phyloP scores from a whole-genome alignment of 2,329 filamentous ascomycete genomes.

The Macroventuria anomochaeta region DNA sequence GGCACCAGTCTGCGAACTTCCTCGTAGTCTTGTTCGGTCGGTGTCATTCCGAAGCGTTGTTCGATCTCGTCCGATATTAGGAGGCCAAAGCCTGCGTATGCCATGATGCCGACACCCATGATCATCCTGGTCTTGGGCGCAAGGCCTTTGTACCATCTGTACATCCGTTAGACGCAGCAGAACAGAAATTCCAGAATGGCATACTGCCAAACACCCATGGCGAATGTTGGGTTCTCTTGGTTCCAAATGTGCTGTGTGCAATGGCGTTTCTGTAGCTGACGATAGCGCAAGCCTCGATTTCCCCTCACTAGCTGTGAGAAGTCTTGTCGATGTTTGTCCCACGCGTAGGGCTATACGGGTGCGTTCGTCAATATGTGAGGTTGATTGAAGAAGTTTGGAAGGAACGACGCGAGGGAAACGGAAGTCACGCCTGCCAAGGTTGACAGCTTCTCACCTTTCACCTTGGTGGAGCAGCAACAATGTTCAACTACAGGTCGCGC shows the following conservation, averaged over 20 bases:
- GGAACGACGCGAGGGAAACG: background rate
- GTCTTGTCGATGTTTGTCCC: too few relatives aligned
- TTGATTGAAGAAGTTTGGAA: background rate
- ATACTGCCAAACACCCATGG: slow-evolving; percentile 49
- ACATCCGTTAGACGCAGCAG: slow-evolving; percentile 3
- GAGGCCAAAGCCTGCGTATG: slow-evolving; percentile 77
- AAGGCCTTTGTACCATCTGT: slow-evolving; percentile 69
- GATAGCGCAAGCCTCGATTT: background rate
- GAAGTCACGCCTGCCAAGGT: slow-evolving; percentile 13
- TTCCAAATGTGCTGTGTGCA: background rate
- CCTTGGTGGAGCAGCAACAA: slow-evolving; percentile 5
- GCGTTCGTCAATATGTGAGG: background rate
- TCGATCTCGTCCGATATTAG: slow-evolving; percentile 76
- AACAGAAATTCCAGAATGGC: slow-evolving; percentile 7
- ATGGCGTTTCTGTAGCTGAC: too few relatives aligned
- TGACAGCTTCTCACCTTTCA: slow-evolving; percentile 11
- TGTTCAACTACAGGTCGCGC: slow-evolving; percentile 5
- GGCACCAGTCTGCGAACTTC: slow-evolving; percentile 68
- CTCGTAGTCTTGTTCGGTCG: slow-evolving; percentile 75
- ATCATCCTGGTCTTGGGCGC: slow-evolving; percentile 72
- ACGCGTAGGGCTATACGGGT: background rate
- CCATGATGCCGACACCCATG: slow-evolving; percentile 76
- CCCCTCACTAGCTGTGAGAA: background rate
- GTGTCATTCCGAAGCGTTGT: slow-evolving; percentile 72
- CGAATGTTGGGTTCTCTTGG: slow-evolving; percentile 4